A percentile compares a stretch with the other conserved stretches of the same genome.
Conservation (phyloP, 2,329 filamentous ascomycete species). For the Penicillium sp. region DNA sequence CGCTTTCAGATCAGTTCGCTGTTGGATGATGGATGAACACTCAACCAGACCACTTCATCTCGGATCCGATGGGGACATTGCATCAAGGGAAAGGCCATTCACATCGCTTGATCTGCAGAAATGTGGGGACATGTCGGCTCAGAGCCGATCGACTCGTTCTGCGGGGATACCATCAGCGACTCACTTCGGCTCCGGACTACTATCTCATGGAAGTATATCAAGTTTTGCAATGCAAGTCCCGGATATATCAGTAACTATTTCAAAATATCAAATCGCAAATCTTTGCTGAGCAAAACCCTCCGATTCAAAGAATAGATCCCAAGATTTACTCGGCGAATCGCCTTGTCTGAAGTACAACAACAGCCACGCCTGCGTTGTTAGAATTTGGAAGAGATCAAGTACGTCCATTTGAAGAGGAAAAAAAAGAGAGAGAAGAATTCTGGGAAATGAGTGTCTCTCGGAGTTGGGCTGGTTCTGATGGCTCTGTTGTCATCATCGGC, state of each 20-base stretch:
- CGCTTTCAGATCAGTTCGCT: no score
- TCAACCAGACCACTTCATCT: background rate
- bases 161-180: background rate
- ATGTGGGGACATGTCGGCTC: background rate
- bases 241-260: no score
- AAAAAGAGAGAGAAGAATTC: no score
- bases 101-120: background rate
- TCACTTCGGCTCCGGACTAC: no score
- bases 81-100: background rate
- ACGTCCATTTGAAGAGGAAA: background rate
- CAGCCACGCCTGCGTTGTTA: background rate
- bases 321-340: no score
- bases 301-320: no score
- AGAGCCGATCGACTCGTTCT: background rate
- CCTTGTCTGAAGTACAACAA: background rate
- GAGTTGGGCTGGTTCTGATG: conserved; percentile 1
- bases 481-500: conserved; percentile 18
- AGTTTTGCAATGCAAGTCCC: no score
- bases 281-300: no score
- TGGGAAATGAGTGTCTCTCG: background rate
- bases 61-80: background rate
- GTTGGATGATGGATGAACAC: no score
- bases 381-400: background rate
- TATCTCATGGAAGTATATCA: no score
- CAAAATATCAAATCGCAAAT: no score